These are phyloP conservation scores for Arabidopsis suecica DNA, from an alignment of 345 rosid species.

Conservation along the genomic window DNA sequence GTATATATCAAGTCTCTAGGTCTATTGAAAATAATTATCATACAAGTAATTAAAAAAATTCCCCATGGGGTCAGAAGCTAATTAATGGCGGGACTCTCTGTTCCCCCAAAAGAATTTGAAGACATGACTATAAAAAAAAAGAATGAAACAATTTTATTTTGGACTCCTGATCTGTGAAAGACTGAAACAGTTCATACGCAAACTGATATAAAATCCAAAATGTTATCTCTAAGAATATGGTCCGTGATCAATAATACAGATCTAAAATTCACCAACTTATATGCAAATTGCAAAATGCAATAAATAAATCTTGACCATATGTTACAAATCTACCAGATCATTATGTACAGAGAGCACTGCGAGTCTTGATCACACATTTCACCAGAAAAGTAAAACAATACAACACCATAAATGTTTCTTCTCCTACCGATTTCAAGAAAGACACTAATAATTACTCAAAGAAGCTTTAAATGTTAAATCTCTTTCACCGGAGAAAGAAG, in stretches of 20 bases:
- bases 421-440: slow-evolving; percentile 30
- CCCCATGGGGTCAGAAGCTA: slow-evolving; percentile 22
- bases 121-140: not conserved
- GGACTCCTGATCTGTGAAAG: not conserved
- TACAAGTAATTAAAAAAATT: not conserved
- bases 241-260: slow-evolving; percentile 32
- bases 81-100: slow-evolving; percentile 41
- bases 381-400: not conserved
- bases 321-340: slow-evolving; percentile 29
- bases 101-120: slow-evolving; percentile 24
- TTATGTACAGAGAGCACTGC: slow-evolving; percentile 18
- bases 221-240: slow-evolving; percentile 17
- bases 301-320: slow-evolving; percentile 16
- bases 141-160: too few relatives aligned
- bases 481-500: slow-evolving; percentile 29
- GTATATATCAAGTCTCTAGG: not conserved
- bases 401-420: slow-evolving; percentile 34
- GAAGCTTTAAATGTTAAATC: slow-evolving; percentile 19
- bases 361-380: slow-evolving; percentile 23
- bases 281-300: slow-evolving; percentile 22
- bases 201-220: slow-evolving; percentile 16
- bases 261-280: slow-evolving; percentile 22
- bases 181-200: not conserved
- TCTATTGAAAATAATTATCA: too few relatives aligned
- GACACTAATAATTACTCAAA: slow-evolving; percentile 25